A percentile compares a stretch with the other conserved stretches of the same genome.
These are phyloP conservation scores for Erodium chrysanthum DNA, from an alignment of 441 rosid genomes.

Conservation along the genomic window DNA sequence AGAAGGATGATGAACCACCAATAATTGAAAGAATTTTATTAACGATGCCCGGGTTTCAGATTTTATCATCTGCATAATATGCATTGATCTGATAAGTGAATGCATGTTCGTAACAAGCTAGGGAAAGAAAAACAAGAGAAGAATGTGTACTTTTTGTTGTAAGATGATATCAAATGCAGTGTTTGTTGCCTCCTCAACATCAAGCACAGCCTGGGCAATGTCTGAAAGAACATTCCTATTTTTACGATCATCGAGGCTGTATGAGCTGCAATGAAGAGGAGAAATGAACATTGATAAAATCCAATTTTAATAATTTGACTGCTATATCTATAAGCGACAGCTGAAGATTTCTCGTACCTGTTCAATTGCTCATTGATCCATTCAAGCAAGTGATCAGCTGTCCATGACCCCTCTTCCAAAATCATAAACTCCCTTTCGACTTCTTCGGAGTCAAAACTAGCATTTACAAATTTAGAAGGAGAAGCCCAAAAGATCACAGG, in stretches of 20 bases:
- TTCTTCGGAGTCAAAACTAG: constrained; percentile 44
- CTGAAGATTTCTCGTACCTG: constrained; percentile 37
- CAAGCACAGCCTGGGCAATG: constrained; percentile 69
- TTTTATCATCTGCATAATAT: constrained; percentile 53
- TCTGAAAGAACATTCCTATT: constrained; percentile 70
- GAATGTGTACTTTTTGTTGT: constrained; percentile 45
- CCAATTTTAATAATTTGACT: no score
- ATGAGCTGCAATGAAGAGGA: constrained; percentile 44
- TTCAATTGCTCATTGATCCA: constrained; percentile 81
- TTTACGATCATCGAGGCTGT: constrained; percentile 64
- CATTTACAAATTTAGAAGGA: constrained; percentile 53
- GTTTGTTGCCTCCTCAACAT: constrained; percentile 81
- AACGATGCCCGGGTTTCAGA: constrained; percentile 69
- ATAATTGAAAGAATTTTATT: constrained; percentile 69
- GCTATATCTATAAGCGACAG: constrained; percentile 13
- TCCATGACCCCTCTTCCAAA: no score
- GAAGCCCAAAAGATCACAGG: constrained; percentile 93
- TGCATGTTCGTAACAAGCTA: not conserved
- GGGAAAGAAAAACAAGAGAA: constrained; percentile 5
- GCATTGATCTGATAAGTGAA: constrained; percentile 1
- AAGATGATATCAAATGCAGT: constrained; percentile 67
- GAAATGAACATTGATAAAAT: not conserved
- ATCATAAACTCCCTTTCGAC: constrained; percentile 47
- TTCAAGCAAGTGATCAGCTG: constrained; percentile 71
- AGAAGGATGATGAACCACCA: constrained; percentile 84